Evolutionary conservation across 306 rosid species (phyloP), one percentile per base, ranked within the genome.

Genomic region (Trichosanthes truncata): DNA sequence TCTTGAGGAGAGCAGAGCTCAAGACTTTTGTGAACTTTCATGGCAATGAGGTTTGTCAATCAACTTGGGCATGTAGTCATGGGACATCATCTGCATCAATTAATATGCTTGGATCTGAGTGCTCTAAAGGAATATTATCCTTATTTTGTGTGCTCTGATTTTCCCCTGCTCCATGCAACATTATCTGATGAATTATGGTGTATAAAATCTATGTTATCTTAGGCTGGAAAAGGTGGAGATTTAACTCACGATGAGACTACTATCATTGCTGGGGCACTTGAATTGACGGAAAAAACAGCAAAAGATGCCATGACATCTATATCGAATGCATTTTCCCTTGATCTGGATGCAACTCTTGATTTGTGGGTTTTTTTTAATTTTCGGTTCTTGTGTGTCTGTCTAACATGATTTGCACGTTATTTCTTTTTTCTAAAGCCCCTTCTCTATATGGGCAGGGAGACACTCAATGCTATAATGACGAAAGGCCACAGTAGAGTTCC

Each of bases 151-250:
- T 41, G 77, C 57, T 45, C 55, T 72, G 56, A 45, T 45, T 25
- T 43, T 41, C 55, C 56, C 35, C 20, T 74, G 35, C 78, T 62
- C 68, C 61, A 51, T 40, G 23, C 81, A 56, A n/a, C 78, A 74
- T 36, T 75, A 62, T 45, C 53, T 11, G 57, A 29, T 40, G 65
- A 40, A 62, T 63, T 77, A 77, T 76, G 60, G 29, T 74, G 71
- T 59, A 11, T 21, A 29, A 55, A 55, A 85, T 79, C 49, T 74
- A 80, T 85, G 49, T 79, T 83, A 65, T 83, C 41, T 41, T 85
- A 95, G 99, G 99, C 99, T 38, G 99, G 99, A 72, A 95, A 93
- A 89, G 99, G 99, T 72, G 99, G 99, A 77, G 97, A 93, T 84
- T 89, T 95, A 83, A 92, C 99, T 2, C 99, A 90, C 81, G 99